Percentiles rank a stretch among this genome's conserved stretches.
These are phyloP conservation scores for Tilletia caries DNA, from an alignment of 1,284 basidiomycete species.

Conservation along the genomic window DNA sequence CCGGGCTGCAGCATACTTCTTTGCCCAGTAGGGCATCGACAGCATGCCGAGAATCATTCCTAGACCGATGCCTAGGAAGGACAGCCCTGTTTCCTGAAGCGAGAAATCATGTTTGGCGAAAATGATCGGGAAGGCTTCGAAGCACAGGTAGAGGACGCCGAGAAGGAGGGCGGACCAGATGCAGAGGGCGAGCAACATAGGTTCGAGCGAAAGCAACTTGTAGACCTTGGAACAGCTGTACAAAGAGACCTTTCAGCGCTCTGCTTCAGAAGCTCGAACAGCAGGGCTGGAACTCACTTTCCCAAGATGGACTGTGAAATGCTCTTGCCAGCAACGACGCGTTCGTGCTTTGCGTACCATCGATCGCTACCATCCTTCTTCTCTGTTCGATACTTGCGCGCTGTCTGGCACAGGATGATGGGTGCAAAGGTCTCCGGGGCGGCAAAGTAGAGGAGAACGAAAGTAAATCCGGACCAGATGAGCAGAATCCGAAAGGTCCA, in stretches of 20 bases:
- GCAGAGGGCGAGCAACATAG: conserved; percentile 25
- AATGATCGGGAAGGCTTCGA: conserved; percentile 63
- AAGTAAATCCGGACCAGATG: conserved; percentile 51
- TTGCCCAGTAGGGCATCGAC: conserved; percentile 67
- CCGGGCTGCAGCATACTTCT: conserved; percentile 21
- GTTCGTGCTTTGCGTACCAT: conserved; percentile 17
- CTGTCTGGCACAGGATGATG: conserved; percentile 65
- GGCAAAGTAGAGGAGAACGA: conserved; percentile 16
- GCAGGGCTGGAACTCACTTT: background rate
- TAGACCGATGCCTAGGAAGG: conserved; percentile 70
- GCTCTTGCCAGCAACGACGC: conserved; percentile 58
- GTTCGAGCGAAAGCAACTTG: conserved; percentile 20
- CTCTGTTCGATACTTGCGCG: conserved; percentile 18
- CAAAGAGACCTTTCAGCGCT: background rate
- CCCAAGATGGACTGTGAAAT: conserved; percentile 58
- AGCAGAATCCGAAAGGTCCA: conserved; percentile 72
- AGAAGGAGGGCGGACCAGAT: conserved; percentile 62
- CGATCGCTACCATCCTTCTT: conserved; percentile 15
- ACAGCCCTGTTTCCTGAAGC: conserved; percentile 63
- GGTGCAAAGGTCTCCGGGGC: conserved; percentile 69
- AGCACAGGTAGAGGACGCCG: conserved; percentile 71
- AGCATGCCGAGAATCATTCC: conserved; percentile 64
- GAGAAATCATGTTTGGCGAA: conserved; percentile 45
- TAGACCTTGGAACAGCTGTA: conserved; percentile 53
- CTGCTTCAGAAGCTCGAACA: background rate